Percentiles rank a stretch among this genome's conserved stretches.
These are phyloP conservation scores for Penicillium maclennaniae DNA, from an alignment of 495 filamentous ascomycete genomes.

Conservation along the genomic window DNA sequence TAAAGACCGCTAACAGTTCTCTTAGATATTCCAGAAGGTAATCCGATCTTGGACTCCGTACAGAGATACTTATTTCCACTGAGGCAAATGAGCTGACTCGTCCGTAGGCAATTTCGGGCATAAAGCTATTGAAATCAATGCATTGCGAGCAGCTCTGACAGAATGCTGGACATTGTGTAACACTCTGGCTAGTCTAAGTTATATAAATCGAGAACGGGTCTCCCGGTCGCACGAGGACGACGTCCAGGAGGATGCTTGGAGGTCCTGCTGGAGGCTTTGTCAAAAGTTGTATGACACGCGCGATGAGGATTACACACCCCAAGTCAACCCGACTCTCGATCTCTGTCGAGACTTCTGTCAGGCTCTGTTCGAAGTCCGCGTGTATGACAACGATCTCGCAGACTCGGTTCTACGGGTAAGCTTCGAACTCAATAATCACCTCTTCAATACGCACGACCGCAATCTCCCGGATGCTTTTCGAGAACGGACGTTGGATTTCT, in stretches of 20 bases:
- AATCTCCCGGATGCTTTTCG: slow-evolving; percentile 82
- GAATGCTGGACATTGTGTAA: slow-evolving; percentile 97
- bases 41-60: neutral
- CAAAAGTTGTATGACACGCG: slow-evolving; percentile 80
- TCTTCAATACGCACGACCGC: slow-evolving; percentile 87
- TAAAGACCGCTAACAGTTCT: neutral
- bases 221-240: slow-evolving; percentile 65
- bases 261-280: slow-evolving; percentile 87
- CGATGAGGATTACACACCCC: slow-evolving; percentile 66
- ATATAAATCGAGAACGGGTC: slow-evolving; percentile 74
- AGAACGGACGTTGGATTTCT: slow-evolving; percentile 88
- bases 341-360: slow-evolving; percentile 90
- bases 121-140: slow-evolving; percentile 62
- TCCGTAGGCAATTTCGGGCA: slow-evolving; percentile 33
- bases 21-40: slow-evolving; percentile 46
- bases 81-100: slow-evolving; percentile 14
- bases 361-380: slow-evolving; percentile 77
- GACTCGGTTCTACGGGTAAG: slow-evolving; percentile 87
- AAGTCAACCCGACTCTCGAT: slow-evolving; percentile 74
- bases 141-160: slow-evolving; percentile 70
- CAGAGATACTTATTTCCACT: neutral
- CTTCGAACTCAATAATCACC: slow-evolving; percentile 91
- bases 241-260: slow-evolving; percentile 81
- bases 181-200: slow-evolving; percentile 79
- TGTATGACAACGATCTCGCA: slow-evolving; percentile 66